Evolutionary conservation across 257 asterid species (phyloP).

Genomic region (Penstemon barbatus): DNA sequence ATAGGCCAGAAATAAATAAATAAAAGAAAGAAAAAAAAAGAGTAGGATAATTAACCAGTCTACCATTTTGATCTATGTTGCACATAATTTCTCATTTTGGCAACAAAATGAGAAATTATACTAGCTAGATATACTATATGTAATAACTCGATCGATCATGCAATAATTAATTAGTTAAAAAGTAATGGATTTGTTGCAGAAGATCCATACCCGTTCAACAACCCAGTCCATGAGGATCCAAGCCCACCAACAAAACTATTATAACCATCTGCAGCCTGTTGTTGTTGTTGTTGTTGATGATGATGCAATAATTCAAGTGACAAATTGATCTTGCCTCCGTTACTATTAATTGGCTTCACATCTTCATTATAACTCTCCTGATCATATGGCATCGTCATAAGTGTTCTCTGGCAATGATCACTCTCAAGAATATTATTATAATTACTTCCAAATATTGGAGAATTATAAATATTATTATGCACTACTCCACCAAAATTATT

Average conservation of each 20-base stretch:
- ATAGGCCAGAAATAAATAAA: too few species aligned
- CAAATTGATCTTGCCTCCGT: background rate
- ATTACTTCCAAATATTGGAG: too few species aligned
- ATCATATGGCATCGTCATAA: background rate
- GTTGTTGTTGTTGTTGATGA: background rate
- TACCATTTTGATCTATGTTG: too few species aligned
- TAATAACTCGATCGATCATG: background rate
- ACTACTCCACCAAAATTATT: too few species aligned
- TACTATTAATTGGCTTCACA: background rate
- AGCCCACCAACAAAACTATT: constrained; percentile 1
- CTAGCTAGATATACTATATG: background rate
- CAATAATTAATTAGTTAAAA: background rate
- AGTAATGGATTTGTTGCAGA: background rate
- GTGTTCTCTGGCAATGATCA: too few species aligned
- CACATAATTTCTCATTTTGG: too few species aligned
- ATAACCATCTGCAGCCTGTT: background rate
- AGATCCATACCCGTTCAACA: constrained; percentile 2
- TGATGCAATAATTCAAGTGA: background rate
- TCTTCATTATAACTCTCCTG: background rate
- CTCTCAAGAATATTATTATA: too few species aligned
- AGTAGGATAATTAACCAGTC: too few species aligned
- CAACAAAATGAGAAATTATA: background rate
- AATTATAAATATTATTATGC: too few species aligned
- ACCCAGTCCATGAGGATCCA: constrained; percentile 4
- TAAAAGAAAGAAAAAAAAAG: too few species aligned